Evolutionary conservation across 1,284 basidiomycete genomes (phyloP), one percentile per base, ranked within the genome.

Genomic region (Schizophyllum commune): DNA sequence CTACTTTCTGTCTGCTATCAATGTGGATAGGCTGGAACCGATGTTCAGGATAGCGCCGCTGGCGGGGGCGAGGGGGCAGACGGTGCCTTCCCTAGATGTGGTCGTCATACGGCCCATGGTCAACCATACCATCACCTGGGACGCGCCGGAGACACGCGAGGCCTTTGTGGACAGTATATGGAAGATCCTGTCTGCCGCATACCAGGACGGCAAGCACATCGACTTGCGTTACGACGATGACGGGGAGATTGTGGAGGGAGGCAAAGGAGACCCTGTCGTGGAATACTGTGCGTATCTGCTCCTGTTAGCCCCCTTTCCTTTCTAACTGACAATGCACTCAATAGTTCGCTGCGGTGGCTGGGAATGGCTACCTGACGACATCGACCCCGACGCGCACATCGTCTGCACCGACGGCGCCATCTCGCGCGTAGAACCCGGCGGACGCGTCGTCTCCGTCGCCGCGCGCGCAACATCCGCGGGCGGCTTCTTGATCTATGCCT

Each of bases 1-100:
- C 19, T 98, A 98, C 73, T 91, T 94, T 69, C 73, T 96, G 20
- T 86, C 88, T 5, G 89, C 89, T 0, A 79, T 91, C 58, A 90
- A 92, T 61, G 89, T 91, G 32, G 85, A 88, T 67, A 76, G 91
- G 22, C 78, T 92, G 56, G 92, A 94, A 70, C 82, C 85, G 1
- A 68, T 72, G 1, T 92, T 92, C 68, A 75, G 85, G 55, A 84
- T 89, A 52, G 75, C 81, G 0, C 85, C 87, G 4, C 74, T 82
- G 21, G 71, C 52, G 47, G 20, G 27, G 53, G 53, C 27, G 20
- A 55, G 53, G 27, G 53, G 53, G 27, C 53, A 21, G 19, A 21
- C 5, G 11, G 11, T 32, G 7, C 59, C n/a, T 9, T 57, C 56
- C 3, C 27, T 57, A 3, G 93, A 98, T 66, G 65, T 98, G 9